Evolutionary conservation across 2,329 filamentous ascomycete species (phyloP).

Genomic region (Colletotrichum tabaci): DNA sequence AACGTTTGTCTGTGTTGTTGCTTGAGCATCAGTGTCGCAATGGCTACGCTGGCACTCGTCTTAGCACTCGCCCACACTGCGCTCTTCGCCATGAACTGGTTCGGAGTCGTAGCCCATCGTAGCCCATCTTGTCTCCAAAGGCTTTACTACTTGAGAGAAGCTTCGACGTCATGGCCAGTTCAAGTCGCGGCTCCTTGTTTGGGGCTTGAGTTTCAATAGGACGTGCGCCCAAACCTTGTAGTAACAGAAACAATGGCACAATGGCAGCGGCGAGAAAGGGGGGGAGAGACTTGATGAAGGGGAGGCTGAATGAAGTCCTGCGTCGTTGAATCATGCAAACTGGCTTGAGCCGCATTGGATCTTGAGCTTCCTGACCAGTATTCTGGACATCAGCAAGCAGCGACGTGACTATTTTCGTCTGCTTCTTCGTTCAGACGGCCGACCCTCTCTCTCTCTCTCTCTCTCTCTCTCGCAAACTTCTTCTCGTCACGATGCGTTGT

Average conservation of each 20-base stretch:
- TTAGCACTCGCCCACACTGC: neutral
- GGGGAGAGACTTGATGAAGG: neutral
- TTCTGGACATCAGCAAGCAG: neutral
- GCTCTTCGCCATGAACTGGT: neutral
- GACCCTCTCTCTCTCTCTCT: neutral
- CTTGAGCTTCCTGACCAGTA: conserved; percentile 20
- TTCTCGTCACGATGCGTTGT: conserved; percentile 19
- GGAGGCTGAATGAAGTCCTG: neutral
- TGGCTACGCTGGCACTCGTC: neutral
- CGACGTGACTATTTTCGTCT: conserved; percentile 11
- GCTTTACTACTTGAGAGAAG: conserved; percentile 6
- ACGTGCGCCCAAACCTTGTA: conserved; percentile 39
- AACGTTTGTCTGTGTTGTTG: neutral
- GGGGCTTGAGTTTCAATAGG: conserved; percentile 40
- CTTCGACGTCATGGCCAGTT: conserved; percentile 32
- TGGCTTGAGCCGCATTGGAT: conserved; percentile 21
- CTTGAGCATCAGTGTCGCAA: neutral
- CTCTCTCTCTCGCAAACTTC: neutral
- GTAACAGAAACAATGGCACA: conserved; percentile 19
- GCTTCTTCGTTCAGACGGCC: neutral
- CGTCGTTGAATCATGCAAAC: conserved; percentile 13
- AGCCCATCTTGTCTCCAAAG: neutral
- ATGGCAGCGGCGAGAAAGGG: neutral
- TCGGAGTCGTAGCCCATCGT: neutral
- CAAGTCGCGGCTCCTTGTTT: conserved; percentile 35